Conservation (phyloP, 305 asterid genomes). For the Fraxinus floribunda region DNA sequence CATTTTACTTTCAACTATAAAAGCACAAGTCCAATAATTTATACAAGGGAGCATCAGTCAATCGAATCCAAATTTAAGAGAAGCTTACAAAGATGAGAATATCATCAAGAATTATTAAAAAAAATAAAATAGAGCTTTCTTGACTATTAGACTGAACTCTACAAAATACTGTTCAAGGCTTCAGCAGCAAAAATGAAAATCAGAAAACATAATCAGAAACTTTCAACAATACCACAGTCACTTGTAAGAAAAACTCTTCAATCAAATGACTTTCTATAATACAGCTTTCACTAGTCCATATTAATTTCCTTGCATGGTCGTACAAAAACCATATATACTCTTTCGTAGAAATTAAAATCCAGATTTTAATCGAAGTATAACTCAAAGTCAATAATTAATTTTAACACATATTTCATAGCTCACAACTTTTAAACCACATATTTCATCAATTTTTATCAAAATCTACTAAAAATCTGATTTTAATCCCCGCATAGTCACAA, state of each 20-base stretch:
- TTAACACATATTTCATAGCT: too few species aligned
- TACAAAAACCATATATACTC: not conserved
- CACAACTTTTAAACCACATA: not conserved
- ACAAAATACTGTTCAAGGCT: not conserved
- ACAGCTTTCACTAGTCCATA: not conserved
- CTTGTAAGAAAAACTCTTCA: not conserved
- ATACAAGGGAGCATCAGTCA: too few species aligned
- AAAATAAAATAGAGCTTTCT: not conserved
- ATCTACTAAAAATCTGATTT: too few species aligned
- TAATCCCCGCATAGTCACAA: not conserved
- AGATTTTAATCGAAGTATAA: too few species aligned
- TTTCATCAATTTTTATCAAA: too few species aligned
- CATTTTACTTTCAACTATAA: too few species aligned
- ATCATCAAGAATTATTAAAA: not conserved
- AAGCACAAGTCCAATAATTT: too few species aligned
- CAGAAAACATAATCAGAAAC: too few species aligned
- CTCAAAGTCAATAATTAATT: too few species aligned
- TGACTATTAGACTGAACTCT: not conserved
- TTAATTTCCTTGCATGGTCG: not conserved
- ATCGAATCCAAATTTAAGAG: not conserved
- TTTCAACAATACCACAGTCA: not conserved
- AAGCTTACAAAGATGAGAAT: not conserved
- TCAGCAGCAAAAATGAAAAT: not conserved
- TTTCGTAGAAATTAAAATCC: too few species aligned
- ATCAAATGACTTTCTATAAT: not conserved